Base-by-base conservation (phyloP, 306 rosid genomes). In the Pyrus pyrifolia region DNA sequence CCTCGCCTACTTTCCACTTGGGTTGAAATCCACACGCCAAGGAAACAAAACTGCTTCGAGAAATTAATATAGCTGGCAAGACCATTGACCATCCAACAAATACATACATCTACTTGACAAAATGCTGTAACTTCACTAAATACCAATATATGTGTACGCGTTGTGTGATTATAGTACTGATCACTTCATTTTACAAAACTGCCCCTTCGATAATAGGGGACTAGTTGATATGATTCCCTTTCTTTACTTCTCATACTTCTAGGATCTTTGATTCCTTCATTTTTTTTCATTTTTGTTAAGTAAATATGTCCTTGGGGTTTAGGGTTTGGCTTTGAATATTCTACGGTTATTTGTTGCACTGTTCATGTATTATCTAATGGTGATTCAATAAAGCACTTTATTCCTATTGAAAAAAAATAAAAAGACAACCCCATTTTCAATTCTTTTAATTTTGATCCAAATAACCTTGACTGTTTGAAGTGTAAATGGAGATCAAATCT, bases 1-100 rank as follows among this genome's bases (percentile, higher is more conserved):
- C 55, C 55, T 49, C 21, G 55, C 55, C 55, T 15, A 49, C 55
- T 49, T 49, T 18, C 46, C 51, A 74, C 60, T 67, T 53, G 62
- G 71, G 63, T 25, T 69, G 84, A 82, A 82, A 79, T 69, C 80
- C 76, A 55, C 89, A 82, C 83, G 84, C 74, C 73, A 85, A 77
- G 83, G 78, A 73, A 85, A 70, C 84, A 60, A 71, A 79, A 45
- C 67, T 57, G 59, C 38, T 67, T 52, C 69, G 61, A 63, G 77
- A 49, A 68, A 73, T 63, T 55, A 71, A n/a, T 31, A 22, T 76
- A 81, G 85, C 83, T 85, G 83, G 83, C 86, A 71, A 63, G 64
- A 44, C 63, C 77, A 71, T 68, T 79, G 83, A 81, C 88, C 66
- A 42, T 61, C 67, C 79, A 85, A 85, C 82, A 79, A 78, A 82